A percentile compares a stretch with the other conserved stretches of the same genome.
These are phyloP conservation scores for Metschnikowia baotianmanensis DNA, from an alignment of 805 yeast species.

Conservation along the genomic window DNA sequence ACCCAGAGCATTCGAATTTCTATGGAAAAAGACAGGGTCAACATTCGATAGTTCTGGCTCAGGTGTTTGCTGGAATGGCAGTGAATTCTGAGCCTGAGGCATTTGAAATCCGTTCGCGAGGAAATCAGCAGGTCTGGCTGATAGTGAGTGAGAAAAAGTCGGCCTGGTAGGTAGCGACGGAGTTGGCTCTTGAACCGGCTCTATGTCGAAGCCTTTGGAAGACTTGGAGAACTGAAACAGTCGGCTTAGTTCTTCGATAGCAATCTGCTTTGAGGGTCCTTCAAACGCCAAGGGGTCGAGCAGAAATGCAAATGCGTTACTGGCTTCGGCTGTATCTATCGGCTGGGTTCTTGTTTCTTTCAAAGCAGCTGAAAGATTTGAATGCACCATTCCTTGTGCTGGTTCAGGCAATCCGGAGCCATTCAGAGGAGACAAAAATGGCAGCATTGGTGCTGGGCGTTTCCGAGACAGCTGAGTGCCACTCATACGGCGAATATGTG, in stretches of 20 bases:
- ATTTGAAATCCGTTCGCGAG: constrained; percentile 1
- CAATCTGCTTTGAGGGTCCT: constrained; percentile 28
- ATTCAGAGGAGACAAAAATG: constrained; percentile 11
- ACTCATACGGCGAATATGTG: constrained; percentile 59
- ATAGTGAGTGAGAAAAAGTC: constrained; percentile 6
- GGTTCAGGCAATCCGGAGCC: constrained; percentile 5
- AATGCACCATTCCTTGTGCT: constrained; percentile 11
- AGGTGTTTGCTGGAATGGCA: constrained; percentile 7
- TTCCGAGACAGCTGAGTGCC: constrained; percentile 27
- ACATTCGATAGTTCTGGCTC: constrained; percentile 6
- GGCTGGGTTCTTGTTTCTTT: constrained; percentile 5
- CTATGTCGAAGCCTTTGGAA: neutral
- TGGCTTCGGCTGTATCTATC: constrained; percentile 1
- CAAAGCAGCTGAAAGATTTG: constrained; percentile 22
- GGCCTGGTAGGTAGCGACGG: constrained; percentile 8
- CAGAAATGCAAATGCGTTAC: constrained; percentile 30
- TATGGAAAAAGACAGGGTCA: constrained; percentile 7
- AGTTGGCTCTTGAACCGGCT: constrained; percentile 1
- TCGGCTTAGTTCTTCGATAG: constrained; percentile 14
- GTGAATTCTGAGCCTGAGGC: constrained; percentile 3
- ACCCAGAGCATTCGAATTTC: constrained; percentile 5
- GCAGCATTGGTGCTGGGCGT: constrained; percentile 22
- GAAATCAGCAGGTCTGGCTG: constrained; percentile 9
- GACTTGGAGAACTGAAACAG: constrained; percentile 1
- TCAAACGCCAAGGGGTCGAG: constrained; percentile 50